Evolutionary conservation across 176 grass and related monocot species (phyloP).

Genomic region (Miscanthus lutarioriparius): DNA sequence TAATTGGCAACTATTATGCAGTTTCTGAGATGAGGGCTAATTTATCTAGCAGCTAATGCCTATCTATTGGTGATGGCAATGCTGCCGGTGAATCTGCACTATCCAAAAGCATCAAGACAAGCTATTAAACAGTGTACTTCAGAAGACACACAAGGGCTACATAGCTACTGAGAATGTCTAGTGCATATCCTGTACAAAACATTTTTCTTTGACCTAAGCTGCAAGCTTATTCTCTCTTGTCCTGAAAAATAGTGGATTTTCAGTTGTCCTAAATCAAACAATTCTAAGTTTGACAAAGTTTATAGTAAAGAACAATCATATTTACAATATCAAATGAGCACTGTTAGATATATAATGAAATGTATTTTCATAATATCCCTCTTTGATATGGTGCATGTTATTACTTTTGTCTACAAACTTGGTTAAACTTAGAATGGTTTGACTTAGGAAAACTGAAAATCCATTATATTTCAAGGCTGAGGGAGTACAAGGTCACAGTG

Average conservation of each 20-base stretch:
- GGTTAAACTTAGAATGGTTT: neutral
- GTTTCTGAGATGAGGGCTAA: neutral
- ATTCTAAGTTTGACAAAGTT: neutral
- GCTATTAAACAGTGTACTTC: neutral
- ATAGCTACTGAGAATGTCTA: neutral
- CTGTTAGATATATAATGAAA: neutral
- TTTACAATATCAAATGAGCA: neutral
- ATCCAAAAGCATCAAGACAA: constrained; percentile 39
- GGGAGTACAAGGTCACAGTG: neutral
- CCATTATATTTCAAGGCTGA: neutral
- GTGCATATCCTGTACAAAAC: constrained; percentile 21
- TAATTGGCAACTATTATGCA: constrained; percentile 16
- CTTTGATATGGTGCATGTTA: neutral
- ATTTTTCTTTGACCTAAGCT: constrained; percentile 5
- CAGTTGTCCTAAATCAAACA: neutral
- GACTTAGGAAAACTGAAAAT: neutral
- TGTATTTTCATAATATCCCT: neutral
- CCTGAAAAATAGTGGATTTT: neutral
- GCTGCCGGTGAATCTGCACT: constrained; percentile 31
- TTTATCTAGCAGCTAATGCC: constrained; percentile 9
- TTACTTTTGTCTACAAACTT: neutral
- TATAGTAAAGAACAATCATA: neutral
- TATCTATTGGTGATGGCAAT: neutral
- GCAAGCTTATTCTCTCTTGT: neutral
- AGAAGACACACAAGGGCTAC: neutral